These are phyloP conservation scores for Cyclotella atomus DNA, from an alignment of 108 stramenopile genomes.

Conservation along the genomic window DNA sequence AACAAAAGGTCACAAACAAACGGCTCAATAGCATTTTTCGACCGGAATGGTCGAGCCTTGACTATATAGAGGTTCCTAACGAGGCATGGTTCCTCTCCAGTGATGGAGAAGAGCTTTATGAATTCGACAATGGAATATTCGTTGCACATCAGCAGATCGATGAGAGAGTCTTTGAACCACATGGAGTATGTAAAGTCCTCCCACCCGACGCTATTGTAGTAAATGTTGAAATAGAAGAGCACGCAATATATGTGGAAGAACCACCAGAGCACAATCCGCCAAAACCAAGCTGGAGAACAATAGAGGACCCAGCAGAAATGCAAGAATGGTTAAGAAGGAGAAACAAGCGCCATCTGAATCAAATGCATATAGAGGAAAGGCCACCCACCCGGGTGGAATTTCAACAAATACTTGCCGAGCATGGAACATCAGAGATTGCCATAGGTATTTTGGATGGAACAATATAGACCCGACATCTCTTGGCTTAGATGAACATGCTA, in stretches of 20 bases:
- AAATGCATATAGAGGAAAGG: background rate
- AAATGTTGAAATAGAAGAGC: background rate
- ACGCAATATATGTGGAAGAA: background rate
- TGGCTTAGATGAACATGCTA: background rate
- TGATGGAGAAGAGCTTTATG: background rate
- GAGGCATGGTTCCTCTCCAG: background rate
- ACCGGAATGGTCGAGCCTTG: background rate
- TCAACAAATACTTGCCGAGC: background rate
- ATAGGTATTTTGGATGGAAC: background rate
- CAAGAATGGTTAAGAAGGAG: background rate
- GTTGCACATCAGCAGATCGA: background rate
- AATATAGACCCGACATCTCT: background rate
- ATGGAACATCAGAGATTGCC: background rate
- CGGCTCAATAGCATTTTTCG: background rate
- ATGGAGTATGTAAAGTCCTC: background rate
- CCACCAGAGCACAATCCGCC: background rate
- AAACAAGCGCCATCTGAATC: background rate
- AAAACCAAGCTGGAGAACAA: background rate
- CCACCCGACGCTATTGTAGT: background rate
- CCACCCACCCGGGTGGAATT: background rate
- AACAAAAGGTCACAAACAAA: background rate
- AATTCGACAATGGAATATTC: slow-evolving; percentile 8
- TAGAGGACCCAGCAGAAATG: background rate
- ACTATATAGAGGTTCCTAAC: slow-evolving; percentile 5
- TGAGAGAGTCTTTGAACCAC: background rate